Conservation (phyloP, 2,329 filamentous ascomycete species). For the Phaeosphaeria sp. region DNA sequence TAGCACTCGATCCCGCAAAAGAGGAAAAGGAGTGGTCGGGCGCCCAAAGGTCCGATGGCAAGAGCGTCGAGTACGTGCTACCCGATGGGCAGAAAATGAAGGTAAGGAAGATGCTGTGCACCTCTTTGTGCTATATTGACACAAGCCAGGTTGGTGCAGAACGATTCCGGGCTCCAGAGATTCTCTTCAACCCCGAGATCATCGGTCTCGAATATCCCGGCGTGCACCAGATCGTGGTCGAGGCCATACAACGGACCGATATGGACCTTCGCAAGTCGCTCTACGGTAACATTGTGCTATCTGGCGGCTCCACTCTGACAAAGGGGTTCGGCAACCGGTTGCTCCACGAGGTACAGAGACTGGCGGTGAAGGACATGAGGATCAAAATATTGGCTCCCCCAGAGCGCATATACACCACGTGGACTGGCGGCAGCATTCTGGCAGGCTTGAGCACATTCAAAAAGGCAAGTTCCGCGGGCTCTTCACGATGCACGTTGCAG, state of each 20-base stretch:
- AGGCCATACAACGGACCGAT: constrained; percentile 93
- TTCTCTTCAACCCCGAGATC: constrained; percentile 95
- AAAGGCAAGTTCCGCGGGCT: constrained; percentile 70
- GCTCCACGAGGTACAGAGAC: constrained; percentile 86
- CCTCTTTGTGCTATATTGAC: constrained; percentile 26
- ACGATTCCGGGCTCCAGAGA: constrained; percentile 94
- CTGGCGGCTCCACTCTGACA: constrained; percentile 92
- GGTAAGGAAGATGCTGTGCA: constrained; percentile 56
- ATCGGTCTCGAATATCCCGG: constrained; percentile 97
- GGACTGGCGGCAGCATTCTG: constrained; percentile 97
- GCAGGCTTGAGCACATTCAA: constrained; percentile 97
- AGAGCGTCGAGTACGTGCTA: constrained; percentile 84
- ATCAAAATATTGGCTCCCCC: constrained; percentile 99
- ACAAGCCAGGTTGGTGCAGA: constrained; percentile 79
- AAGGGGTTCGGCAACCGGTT: constrained; percentile 96
- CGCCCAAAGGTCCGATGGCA: constrained; percentile 77
- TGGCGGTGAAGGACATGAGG: constrained; percentile 98
- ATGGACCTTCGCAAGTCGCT: constrained; percentile 93
- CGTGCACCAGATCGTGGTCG: constrained; percentile 96
- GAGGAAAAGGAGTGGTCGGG: constrained; percentile 96
- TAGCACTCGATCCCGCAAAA: constrained; percentile 86
- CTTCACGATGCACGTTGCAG: constrained; percentile 7
- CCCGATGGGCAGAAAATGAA: constrained; percentile 95
- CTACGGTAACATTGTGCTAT: constrained; percentile 96
- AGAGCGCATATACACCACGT: constrained; percentile 97